phyloP scores from a whole-genome alignment of 768 basidiomycete genomes.

The Phylloporus sp. region DNA sequence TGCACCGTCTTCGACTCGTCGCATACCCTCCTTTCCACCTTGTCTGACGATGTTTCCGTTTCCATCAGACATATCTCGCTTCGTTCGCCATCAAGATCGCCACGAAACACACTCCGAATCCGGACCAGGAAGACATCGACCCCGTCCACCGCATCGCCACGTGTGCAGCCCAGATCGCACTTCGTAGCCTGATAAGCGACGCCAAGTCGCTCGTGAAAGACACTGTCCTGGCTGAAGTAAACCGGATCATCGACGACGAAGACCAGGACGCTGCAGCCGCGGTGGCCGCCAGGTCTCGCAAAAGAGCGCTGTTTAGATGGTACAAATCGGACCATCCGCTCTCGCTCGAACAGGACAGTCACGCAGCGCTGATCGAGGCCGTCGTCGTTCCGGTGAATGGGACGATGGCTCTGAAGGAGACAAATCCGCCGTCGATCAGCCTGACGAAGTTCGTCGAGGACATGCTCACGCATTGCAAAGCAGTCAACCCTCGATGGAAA shows the following conservation, averaged over 20 bases:
- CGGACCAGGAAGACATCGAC: too few species aligned
- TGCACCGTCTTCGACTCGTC: background rate
- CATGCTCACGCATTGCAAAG: background rate
- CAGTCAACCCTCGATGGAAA: background rate
- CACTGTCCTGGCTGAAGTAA: background rate
- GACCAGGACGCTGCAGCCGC: background rate
- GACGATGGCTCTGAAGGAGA: background rate
- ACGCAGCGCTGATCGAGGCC: background rate
- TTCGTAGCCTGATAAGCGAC: background rate
- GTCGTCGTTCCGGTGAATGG: background rate
- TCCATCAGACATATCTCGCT: background rate
- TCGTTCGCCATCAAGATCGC: background rate
- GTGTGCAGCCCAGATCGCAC: background rate
- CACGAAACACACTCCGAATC: background rate
- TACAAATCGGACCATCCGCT: background rate
- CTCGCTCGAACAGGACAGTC: background rate
- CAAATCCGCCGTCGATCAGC: background rate
- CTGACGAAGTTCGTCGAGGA: background rate
- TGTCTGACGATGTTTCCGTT: too few species aligned
- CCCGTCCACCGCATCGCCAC: background rate
- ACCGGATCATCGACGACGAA: background rate
- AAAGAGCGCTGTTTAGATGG: background rate
- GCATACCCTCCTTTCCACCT: too few species aligned
- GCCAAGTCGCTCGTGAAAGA: background rate
- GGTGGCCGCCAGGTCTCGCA: background rate